Evolutionary conservation across 306 rosid species (phyloP), one percentile per base, ranked within the genome.

Genomic region (Vachellia collinsii): DNA sequence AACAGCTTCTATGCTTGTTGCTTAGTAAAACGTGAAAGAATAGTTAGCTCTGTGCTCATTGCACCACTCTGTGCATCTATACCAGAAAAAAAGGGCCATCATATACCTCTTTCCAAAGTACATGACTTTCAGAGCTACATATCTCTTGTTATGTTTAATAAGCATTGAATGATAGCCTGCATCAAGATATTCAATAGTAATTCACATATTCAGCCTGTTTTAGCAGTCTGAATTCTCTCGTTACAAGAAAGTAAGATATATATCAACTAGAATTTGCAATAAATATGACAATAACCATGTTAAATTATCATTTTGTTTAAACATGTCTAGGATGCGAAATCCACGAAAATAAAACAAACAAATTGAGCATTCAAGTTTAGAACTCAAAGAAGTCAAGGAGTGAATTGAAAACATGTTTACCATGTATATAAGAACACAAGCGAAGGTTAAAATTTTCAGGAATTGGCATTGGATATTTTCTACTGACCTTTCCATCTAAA

Each of bases 21-120:
- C n/a, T 54, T 1, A 54, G 22, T 54, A 54, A 54, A n/a, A 54
- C 25, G 61, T 11, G 3, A 54, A 54, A 54, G 11, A 54, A 19
- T 7, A 54, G 23, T n/a, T 54, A 54, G 25, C 25, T 54, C 25
- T n/a, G 23, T 54, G 61, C 61, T 54, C 53, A 47, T 47, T 13
- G 16, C 53, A 47, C 16, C 1, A 6, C 53, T 47, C 53, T 3
- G 13, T 25, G 14, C 46, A 50, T 58, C 43, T 41, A 74, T 54
- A 8, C n/a, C 19, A 62, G 38, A 58, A 82, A 47, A 56, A 74
- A 36, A 66, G 81, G 39, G 61, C 86, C 39, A 77, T 20, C 58
- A 34, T 41, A 62, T 92, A 94, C 98, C 98, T 92, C 81, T 80
- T 83, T 41, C 99, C 97, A 73, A 94, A 92, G 79, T 93, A 94